Percentiles rank a stretch among this genome's conserved stretches.
Conservation (phyloP, 371 early-diverging fungal species). For the Catenaria anguillulae region DNA sequence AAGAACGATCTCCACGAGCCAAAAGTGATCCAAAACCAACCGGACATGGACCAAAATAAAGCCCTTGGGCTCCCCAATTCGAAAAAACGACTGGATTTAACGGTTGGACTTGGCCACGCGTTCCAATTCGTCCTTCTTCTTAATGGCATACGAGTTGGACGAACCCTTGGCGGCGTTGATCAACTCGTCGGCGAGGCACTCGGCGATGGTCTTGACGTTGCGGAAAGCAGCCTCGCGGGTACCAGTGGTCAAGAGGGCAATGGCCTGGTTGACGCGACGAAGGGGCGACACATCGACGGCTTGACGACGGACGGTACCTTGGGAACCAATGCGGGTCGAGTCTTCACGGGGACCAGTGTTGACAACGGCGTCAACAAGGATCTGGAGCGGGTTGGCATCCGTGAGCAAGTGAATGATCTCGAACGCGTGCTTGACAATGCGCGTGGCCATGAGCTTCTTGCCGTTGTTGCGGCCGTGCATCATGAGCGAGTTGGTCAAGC, state of each 20-base stretch:
- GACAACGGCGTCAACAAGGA: conserved; percentile 98
- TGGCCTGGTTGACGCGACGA: conserved; percentile 97
- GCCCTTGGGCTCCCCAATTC: too few species aligned
- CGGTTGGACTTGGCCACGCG: conserved; percentile 91
- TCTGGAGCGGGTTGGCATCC: conserved; percentile 98
- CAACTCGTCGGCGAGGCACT: conserved; percentile 99
- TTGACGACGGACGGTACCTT: conserved; percentile 99
- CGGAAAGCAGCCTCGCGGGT: conserved; percentile 80
- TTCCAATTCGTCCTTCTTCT: conserved; percentile 99
- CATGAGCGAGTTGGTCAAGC: conserved; percentile 99
- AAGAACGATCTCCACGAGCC: too few species aligned
- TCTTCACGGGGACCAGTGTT: conserved; percentile 99
- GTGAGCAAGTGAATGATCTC: conserved; percentile 98
- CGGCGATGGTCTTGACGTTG: conserved; percentile 97
- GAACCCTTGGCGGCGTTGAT: conserved; percentile 99
- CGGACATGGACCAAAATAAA: too few species aligned
- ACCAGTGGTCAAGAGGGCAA: conserved; percentile 93
- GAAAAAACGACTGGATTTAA: conserved; percentile 26
- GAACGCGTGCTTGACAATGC: conserved; percentile 98
- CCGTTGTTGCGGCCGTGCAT: conserved; percentile 99
- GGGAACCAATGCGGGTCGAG: conserved; percentile 98
- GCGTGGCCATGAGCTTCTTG: conserved; percentile 98
- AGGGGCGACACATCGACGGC: conserved; percentile 99
- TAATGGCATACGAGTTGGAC: conserved; percentile 98
- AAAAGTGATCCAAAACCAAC: too few species aligned